phyloP scores from a whole-genome alignment of 2,329 filamentous ascomycete genomes.

The Aplosporella prunicola region DNA sequence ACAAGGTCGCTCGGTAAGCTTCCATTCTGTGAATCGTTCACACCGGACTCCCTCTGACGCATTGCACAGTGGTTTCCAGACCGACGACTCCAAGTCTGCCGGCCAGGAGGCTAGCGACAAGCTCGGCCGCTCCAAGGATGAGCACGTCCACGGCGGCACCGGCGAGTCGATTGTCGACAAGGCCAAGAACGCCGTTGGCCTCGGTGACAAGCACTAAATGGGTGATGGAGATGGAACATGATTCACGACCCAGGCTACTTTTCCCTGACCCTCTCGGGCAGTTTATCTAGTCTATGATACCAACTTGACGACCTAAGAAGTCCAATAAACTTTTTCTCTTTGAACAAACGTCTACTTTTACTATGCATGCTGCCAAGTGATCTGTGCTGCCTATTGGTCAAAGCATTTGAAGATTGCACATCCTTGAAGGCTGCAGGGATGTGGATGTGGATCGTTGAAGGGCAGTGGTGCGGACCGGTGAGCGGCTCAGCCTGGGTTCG shows the following conservation, averaged over 20 bases:
- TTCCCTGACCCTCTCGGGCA: background rate
- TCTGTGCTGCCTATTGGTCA: no score
- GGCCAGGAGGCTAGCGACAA: slow-evolving; percentile 40
- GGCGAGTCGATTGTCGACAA: slow-evolving; percentile 35
- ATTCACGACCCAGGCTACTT: background rate
- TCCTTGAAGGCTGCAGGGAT: no score
- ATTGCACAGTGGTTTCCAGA: slow-evolving; percentile 33
- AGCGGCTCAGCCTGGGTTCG: no score
- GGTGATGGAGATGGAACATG: background rate
- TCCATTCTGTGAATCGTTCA: background rate
- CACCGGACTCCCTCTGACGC: slow-evolving; percentile 15
- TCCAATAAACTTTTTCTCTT: background rate
- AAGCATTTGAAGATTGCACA: no score
- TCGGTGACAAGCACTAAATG: slow-evolving; percentile 31
- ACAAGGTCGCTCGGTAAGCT: slow-evolving; percentile 44
- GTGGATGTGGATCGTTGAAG: no score
- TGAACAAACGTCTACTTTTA: no score
- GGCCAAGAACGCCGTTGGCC: slow-evolving; percentile 39
- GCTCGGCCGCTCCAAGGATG: slow-evolving; percentile 29
- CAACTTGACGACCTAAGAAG: slow-evolving; percentile 2
- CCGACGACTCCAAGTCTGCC: slow-evolving; percentile 47
- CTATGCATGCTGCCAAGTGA: no score
- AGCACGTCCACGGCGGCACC: slow-evolving; percentile 27
- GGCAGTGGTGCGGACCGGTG: no score
- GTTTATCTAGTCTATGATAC: slow-evolving; percentile 12